These are phyloP conservation scores for Lavandula angustifolia DNA, from an alignment of 257 asterid species.

Conservation along the genomic window DNA sequence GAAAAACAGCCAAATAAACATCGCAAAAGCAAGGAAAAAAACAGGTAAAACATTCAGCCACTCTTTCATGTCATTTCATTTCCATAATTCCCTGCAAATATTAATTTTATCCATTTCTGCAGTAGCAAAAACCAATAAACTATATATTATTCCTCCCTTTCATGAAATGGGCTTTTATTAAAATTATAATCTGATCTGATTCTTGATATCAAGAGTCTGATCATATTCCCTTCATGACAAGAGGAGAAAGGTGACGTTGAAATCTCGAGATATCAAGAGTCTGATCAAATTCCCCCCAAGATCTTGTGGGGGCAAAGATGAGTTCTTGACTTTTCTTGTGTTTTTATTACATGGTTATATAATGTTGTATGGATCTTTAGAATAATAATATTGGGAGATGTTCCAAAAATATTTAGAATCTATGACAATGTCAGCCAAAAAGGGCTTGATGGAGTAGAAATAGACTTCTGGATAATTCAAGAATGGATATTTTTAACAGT, in stretches of 20 bases:
- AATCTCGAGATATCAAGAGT: slow-evolving; percentile 26
- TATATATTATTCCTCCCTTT: slow-evolving; percentile 24
- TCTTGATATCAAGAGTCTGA: background rate
- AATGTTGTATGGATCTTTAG: background rate
- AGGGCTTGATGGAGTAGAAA: slow-evolving; percentile 35
- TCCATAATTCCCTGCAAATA: slow-evolving; percentile 32
- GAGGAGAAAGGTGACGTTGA: slow-evolving; percentile 34
- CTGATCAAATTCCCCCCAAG: too few species aligned
- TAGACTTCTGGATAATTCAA: slow-evolving; percentile 40
- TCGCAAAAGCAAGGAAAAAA: slow-evolving; percentile 25
- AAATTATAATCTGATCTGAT: slow-evolving; percentile 6
- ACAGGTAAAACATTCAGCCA: slow-evolving; percentile 28
- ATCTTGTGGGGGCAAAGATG: background rate
- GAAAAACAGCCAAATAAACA: slow-evolving; percentile 33
- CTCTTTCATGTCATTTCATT: slow-evolving; percentile 29
- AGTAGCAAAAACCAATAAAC: slow-evolving; percentile 30
- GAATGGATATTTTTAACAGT: too few species aligned
- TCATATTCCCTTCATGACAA: background rate
- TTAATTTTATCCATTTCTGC: slow-evolving; percentile 25
- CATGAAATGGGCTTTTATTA: too few species aligned
- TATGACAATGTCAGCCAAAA: slow-evolving; percentile 39
- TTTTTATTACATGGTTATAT: too few species aligned
- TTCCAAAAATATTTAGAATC: slow-evolving; percentile 43
- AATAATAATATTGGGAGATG: slow-evolving; percentile 37
- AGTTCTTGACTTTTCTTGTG: background rate